Base-by-base conservation (phyloP, 306 rosid genomes). In the Lathyrus tuberosus region DNA sequence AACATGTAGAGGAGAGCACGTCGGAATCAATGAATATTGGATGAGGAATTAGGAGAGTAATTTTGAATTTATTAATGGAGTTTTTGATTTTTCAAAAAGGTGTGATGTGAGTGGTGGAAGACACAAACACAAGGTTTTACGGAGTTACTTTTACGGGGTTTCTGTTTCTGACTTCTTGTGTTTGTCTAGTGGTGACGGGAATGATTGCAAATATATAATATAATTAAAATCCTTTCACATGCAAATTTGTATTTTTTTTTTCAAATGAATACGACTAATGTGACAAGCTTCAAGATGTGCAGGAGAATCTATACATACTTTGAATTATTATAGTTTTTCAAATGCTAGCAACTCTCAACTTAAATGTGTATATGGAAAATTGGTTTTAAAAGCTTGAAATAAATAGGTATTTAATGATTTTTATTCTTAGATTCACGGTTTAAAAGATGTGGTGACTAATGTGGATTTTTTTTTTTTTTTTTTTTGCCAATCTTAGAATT, bases 1-100 rank as follows among this genome's bases (percentile, higher is more conserved):
- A 72, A 72, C 58, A 57, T 65, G n/a, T 67, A 69, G 73, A 52
- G 87, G 83, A 62, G 31, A 59, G 84, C 89, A 80, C 87, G 79
- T 83, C 72, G 71, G 73, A 71, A 64, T 22, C 24, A 18, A 60
- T 22, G 28, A 24, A 60, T 58, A 58, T 58, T 40, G 73, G 54
- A 73, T 67, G 70, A 57, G 74, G 80, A 91, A 64, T 85, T 78
- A 73, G 82, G 85, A 28, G 73, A 76, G 60, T 54, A 12, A 24
- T 24, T 73, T 52, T 38, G 70, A 11, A 33, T 22, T 44, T 68
- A 8, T 57, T 57, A 65, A 48, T 31, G 79, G 72, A 71, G 58
- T 72, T 62, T 70, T 76, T 80, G 75, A 18, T 51, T 58, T 49
- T 75, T 69, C 73, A 75, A 12, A 41, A 70, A 16, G 48, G 56